A percentile compares a stretch with the other conserved stretches of the same genome.
Conservation (phyloP, 495 filamentous ascomycete species). For the Trypethelium eluteriae region DNA sequence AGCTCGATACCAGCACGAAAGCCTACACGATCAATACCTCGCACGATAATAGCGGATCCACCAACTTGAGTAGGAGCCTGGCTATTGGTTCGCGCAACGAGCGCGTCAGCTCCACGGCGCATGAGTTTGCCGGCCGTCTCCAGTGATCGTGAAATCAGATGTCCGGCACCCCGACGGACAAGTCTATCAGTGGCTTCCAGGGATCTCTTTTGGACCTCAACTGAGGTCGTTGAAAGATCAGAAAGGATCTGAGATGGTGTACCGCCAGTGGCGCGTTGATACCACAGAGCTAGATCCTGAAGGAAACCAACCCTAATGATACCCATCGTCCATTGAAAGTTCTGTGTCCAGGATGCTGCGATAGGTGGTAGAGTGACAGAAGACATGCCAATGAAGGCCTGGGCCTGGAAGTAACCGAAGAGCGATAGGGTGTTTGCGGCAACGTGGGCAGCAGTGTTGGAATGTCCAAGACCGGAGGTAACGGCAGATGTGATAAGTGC, state of each 20-base stretch:
- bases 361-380: conserved; percentile 81
- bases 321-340: conserved; percentile 98
- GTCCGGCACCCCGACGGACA: conserved; percentile 37
- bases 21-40: conserved; percentile 82
- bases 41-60: conserved; percentile 51
- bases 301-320: conserved; percentile 85
- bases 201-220: conserved; percentile 73
- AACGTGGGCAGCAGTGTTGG: conserved; percentile 95
- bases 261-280: conserved; percentile 88
- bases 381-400: conserved; percentile 89
- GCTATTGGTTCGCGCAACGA: not conserved
- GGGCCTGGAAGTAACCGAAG: conserved; percentile 92
- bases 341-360: conserved; percentile 90
- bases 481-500: conserved; percentile 55
- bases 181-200: conserved; percentile 39
- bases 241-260: conserved; percentile 74
- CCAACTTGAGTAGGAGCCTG: conserved; percentile 33
- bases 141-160: conserved; percentile 38
- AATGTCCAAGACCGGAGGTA: conserved; percentile 48
- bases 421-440: conserved; percentile 87
- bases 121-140: conserved; percentile 25
- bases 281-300: conserved; percentile 87
- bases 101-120: not conserved
- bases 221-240: conserved; percentile 64
- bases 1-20: conserved; percentile 78